Percentiles rank a stretch among this genome's conserved stretches.
Conservation (phyloP, 495 filamentous ascomycete species). For the Neurospora sp. region DNA sequence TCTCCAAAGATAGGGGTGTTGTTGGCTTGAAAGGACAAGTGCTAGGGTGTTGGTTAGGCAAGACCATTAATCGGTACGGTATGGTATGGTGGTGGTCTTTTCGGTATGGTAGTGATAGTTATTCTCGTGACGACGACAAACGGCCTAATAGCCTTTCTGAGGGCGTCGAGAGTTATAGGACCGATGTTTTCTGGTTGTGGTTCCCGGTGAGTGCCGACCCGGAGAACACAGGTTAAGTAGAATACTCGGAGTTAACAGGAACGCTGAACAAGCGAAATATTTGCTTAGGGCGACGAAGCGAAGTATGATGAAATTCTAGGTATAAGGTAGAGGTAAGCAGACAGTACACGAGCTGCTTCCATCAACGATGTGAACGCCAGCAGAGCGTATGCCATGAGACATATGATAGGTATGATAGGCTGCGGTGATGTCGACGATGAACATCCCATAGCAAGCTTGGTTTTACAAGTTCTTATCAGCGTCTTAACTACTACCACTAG, state of each 20-base stretch:
- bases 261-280: neutral
- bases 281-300: neutral
- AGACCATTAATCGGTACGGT: neutral
- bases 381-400: neutral
- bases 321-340: neutral
- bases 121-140: neutral
- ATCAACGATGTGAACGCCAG: neutral
- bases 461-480: neutral
- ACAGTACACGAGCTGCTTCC: neutral
- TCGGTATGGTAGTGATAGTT: neutral
- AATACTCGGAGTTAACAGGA: no score
- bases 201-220: neutral
- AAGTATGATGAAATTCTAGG: neutral
- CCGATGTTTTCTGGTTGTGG: neutral
- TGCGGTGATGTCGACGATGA: neutral
- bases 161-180: neutral
- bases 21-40: neutral
- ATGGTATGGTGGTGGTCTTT: neutral
- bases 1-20: neutral
- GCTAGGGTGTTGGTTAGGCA: neutral
- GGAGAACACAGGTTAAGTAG: neutral
- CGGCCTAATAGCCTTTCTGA: neutral
- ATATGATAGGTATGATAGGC: neutral
- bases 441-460: neutral
- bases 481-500: neutral